These are phyloP conservation scores for Aspergillus chevalieri DNA, from an alignment of 2,329 filamentous ascomycete species.

Conservation along the genomic window DNA sequence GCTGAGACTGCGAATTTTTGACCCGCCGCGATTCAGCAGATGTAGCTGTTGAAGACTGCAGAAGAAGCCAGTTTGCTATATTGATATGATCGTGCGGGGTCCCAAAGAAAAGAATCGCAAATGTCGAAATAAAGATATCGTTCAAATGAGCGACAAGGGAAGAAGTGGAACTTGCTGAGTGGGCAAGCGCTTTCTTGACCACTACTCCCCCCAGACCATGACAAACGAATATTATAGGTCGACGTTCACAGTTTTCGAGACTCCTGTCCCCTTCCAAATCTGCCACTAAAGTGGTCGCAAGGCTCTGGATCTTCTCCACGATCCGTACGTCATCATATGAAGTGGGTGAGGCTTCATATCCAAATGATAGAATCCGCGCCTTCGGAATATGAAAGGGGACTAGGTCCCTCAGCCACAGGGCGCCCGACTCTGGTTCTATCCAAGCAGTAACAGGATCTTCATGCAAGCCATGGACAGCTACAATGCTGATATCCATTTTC, in stretches of 20 bases:
- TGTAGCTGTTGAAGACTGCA: constrained; percentile 18
- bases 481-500: not conserved
- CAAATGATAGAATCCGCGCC: constrained; percentile 13
- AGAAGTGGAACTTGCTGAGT: constrained; percentile 1
- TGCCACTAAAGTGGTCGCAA: constrained; percentile 26
- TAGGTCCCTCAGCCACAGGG: not conserved
- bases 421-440: not conserved
- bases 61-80: constrained; percentile 18
- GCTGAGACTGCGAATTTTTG: not conserved
- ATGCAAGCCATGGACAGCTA: not conserved
- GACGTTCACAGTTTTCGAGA: constrained; percentile 9
- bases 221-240: constrained; percentile 35
- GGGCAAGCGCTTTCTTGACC: constrained; percentile 27
- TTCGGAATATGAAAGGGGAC: not conserved
- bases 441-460: not conserved
- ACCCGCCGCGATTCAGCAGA: not conserved
- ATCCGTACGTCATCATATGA: constrained; percentile 2
- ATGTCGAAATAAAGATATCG: constrained; percentile 18
- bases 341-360: constrained; percentile 8
- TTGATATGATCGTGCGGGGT: constrained; percentile 31
- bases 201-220: constrained; percentile 35
- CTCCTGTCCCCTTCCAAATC: constrained; percentile 26
- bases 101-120: constrained; percentile 33
- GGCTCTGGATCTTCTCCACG: constrained; percentile 6
- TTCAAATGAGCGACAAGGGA: constrained; percentile 1